These are phyloP conservation scores for Nepenthes mirabilis DNA, from an alignment of 148 eudicot species.

Conservation along the genomic window DNA sequence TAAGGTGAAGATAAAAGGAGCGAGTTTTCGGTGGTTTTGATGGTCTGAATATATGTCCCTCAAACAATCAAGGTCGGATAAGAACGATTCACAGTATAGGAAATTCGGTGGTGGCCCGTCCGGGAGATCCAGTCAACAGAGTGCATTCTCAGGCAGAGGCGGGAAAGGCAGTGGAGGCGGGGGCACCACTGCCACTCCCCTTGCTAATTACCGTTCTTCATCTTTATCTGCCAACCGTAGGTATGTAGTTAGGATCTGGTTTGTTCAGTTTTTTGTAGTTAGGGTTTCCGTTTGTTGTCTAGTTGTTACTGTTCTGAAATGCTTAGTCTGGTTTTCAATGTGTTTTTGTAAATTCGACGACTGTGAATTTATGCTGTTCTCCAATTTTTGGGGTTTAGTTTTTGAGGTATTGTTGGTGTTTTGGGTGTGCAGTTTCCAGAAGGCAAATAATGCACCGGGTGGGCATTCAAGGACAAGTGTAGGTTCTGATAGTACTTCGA, in stretches of 20 bases:
- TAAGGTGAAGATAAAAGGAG: conserved; percentile 2
- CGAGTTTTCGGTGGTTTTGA: conserved; percentile 13
- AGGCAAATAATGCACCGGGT: conserved; percentile 63
- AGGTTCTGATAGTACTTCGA: conserved; percentile 23
- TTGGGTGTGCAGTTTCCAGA: conserved; percentile 37
- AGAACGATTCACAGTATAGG: conserved; percentile 53
- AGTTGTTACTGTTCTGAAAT: background rate
- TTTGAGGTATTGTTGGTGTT: conserved; percentile 3
- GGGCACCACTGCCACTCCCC: conserved; percentile 41
- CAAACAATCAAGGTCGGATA: conserved; percentile 79
- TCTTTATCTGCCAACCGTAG: conserved; percentile 28
- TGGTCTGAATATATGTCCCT: conserved; percentile 71
- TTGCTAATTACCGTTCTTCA: conserved; percentile 12
- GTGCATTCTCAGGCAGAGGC: conserved; percentile 29
- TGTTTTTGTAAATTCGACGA: too few species aligned
- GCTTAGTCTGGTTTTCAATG: too few species aligned
- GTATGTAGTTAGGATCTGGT: conserved; percentile 17
- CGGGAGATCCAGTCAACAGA: conserved; percentile 32
- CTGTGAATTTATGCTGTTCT: too few species aligned
- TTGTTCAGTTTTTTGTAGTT: conserved; percentile 1
- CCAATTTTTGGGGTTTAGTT: too few species aligned
- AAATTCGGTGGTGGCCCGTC: conserved; percentile 48
- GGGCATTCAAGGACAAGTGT: conserved; percentile 40
- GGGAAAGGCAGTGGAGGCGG: conserved; percentile 29
- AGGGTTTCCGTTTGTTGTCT: conserved; percentile 5